A percentile compares a stretch with the other conserved stretches of the same genome.
These are phyloP conservation scores for Aspergillus sp. DNA, from an alignment of 2,329 filamentous ascomycete genomes.

Conservation along the genomic window DNA sequence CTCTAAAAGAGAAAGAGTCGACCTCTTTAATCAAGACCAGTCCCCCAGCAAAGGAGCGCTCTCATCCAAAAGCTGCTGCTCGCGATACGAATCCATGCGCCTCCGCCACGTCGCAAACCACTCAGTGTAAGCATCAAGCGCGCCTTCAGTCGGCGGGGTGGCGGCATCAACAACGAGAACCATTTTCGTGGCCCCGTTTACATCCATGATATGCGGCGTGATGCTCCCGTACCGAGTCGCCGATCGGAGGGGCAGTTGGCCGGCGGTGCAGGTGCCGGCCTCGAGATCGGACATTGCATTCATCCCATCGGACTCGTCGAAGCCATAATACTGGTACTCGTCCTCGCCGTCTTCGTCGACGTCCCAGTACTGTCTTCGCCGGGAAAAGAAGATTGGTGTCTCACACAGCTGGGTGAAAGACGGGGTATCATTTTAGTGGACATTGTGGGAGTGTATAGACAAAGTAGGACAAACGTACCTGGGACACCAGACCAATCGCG, in stretches of 20 bases:
- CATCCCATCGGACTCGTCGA: background rate
- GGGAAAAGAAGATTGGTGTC: background rate
- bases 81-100: background rate
- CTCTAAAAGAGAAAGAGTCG: too few species aligned
- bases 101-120: slow-evolving; percentile 8
- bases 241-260: background rate
- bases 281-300: background rate
- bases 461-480: background rate
- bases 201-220: background rate
- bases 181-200: background rate
- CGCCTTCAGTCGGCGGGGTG: background rate
- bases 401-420: background rate
- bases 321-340: background rate
- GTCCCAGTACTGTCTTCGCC: background rate
- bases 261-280: background rate
- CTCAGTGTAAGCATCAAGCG: slow-evolving; percentile 4
- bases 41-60: background rate
- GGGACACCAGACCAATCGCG: background rate
- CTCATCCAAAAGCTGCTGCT: background rate
- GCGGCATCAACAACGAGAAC: slow-evolving; percentile 1
- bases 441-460: background rate
- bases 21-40: background rate
- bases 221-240: slow-evolving; percentile 1
- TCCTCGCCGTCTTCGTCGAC: background rate
- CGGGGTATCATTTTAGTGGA: background rate